A percentile compares a stretch with the other conserved stretches of the same genome.
Conservation (phyloP, 495 filamentous ascomycete genomes). For the Penicillium cinerascens region DNA sequence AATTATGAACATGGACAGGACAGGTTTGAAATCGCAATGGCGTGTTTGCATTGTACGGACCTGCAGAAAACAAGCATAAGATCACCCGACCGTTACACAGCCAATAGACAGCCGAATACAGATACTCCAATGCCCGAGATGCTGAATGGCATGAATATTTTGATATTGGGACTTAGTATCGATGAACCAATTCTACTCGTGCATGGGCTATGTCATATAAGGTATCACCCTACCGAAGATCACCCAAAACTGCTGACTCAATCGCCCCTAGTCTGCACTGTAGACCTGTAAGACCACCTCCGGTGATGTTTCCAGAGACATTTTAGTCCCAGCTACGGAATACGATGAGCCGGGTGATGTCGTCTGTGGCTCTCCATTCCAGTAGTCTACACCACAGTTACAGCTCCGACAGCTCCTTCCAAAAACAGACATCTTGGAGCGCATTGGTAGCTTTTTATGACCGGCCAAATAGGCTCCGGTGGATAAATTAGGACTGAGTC, state of each 20-base stretch:
- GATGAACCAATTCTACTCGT: background rate
- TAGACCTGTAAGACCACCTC: background rate
- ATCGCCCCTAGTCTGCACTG: background rate
- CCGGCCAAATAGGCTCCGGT: background rate
- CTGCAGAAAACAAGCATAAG: conserved; percentile 12
- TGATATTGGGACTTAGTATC: background rate
- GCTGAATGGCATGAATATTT: background rate
- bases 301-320: conserved; percentile 3
- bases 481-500: background rate
- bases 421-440: background rate
- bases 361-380: conserved; percentile 1
- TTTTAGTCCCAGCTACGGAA: conserved; percentile 9
- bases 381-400: background rate
- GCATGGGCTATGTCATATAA: background rate
- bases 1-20: background rate
- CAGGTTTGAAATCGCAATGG: conserved; percentile 5
- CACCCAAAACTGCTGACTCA: background rate
- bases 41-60: conserved; percentile 9
- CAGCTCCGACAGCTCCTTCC: background rate
- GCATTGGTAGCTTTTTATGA: background rate
- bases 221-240: background rate
- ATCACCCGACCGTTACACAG: conserved; percentile 15
- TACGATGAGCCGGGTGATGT: background rate
- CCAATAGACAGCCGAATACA: background rate
- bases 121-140: background rate